Base-by-base conservation (phyloP, 352 stramenopile species). In the Aphanomyces invadans region DNA sequence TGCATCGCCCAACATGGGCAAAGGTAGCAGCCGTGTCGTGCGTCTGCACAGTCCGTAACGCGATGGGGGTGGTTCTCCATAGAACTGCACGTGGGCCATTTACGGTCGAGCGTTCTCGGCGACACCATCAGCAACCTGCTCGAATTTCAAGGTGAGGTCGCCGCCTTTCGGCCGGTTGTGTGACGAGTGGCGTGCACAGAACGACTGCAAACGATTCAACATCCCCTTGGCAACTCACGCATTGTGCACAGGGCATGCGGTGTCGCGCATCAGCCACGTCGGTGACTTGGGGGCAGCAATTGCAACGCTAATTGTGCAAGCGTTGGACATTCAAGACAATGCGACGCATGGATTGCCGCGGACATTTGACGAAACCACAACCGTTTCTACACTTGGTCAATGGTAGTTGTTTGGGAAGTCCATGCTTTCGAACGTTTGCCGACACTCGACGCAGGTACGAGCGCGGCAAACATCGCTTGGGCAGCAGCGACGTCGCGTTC, bases 41-140 rank as follows among this genome's bases (percentile, higher is more conserved):
- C n/a, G n/a, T n/a, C n/a, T n/a, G n/a, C n/a, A n/a, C n/a, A n/a
- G n/a, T n/a, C n/a, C n/a, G n/a, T n/a, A n/a, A n/a, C n/a, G n/a
- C n/a, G n/a, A n/a, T n/a, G n/a, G n/a, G n/a, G n/a, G n/a, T n/a
- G n/a, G n/a, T n/a, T n/a, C n/a, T n/a, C n/a, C n/a, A n/a, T n/a
- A 64, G 90, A 90, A 66, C 71, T 94, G 25, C 85, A 94, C 53
- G 85, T 94, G 17, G 85, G 83, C 10, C 85, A 94, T 53, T 70
- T 94, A 65, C 79, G 85, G 4, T 91, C 85, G 19, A 89, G 80
- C 38, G 85, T 90, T 15, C 75, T 94, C 19, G 83, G 85, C 39
- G 85, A 94, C 66, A 89, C 80, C 33, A 73, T 94, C 62, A 82
- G 79, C 65, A 94, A 92, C 38, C 46, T 92, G 53, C 70, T 94